Base-by-base conservation (phyloP, 306 rosid genomes). In the Crataegus laevigata region DNA sequence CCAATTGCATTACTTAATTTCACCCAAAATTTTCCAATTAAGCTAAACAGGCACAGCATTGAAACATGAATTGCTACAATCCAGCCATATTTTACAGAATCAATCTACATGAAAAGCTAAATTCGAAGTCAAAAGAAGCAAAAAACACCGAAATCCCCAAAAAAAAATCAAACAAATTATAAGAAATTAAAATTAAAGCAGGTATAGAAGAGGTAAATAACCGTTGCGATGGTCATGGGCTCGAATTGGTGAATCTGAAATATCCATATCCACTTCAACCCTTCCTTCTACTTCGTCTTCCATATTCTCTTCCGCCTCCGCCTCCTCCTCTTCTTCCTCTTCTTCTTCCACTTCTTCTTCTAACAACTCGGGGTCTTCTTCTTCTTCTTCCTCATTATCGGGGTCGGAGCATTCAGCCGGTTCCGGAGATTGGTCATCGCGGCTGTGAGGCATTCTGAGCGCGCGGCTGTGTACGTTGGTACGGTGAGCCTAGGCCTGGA, bases 221-320 rank as follows among this genome's bases (percentile, higher is more conserved):
- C 88, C 91, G 82, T 66, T 40, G 11, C 12, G 64, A 68, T 32
- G 78, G 17, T 66, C 68, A 71, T 68, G 69, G 13, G 66, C 74
- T 38, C 24, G 25, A 29, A n/a, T 61, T 15, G 83, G 82, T 61
- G 85, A 77, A 78, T 70, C 73, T 40, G 80, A 52, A 71, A 76
- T 61, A 13, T 69, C 73, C 75, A 73, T 73, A 51, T 73, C 77
- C 26, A 59, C 68, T 60, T 60, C 77, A 26, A 17, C 40, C 77
- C 29, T 42, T 30, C 43, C 38, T 36, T 70, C 74, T 52, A 29
- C 62, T 32, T 29, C 18, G 19, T 24, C 61, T 61, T 32, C 47
- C 64, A 29, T 26, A 19, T 3, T 6, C 64, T 6, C 65, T 26
- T 60, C 32, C 32, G 3, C 19, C 15, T 59, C 54, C 18, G 15